Evolutionary conservation across 805 yeast species (phyloP).

Genomic region (Metschnikowia lunata): DNA sequence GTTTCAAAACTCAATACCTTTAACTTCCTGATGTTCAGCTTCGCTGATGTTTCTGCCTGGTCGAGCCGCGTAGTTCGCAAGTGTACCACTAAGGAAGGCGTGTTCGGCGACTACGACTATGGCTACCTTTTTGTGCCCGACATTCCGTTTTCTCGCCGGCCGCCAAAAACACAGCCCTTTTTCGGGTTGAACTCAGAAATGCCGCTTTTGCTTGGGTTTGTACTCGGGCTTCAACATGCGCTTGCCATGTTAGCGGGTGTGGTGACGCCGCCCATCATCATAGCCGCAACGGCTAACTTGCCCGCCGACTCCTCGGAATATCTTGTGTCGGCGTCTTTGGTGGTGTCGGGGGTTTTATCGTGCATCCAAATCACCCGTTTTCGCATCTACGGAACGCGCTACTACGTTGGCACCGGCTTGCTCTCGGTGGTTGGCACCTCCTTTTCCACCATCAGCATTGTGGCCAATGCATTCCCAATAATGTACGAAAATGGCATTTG

Average conservation of each 20-base stretch:
- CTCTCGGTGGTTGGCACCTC: slow-evolving; percentile 89
- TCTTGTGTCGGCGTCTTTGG: slow-evolving; percentile 36
- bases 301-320: slow-evolving; percentile 34
- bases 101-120: slow-evolving; percentile 86
- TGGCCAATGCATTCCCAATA: slow-evolving; percentile 67
- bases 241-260: slow-evolving; percentile 91
- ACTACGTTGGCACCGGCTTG: slow-evolving; percentile 82
- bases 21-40: slow-evolving; percentile 1
- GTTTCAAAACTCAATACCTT: neutral
- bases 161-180: slow-evolving; percentile 64
- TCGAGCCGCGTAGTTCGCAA: slow-evolving; percentile 31
- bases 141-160: slow-evolving; percentile 56
- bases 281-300: slow-evolving; percentile 60
- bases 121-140: slow-evolving; percentile 74
- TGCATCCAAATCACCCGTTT: slow-evolving; percentile 75
- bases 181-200: slow-evolving; percentile 75
- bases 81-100: slow-evolving; percentile 72
- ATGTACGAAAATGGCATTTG: slow-evolving; percentile 75
- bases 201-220: slow-evolving; percentile 72
- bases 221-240: slow-evolving; percentile 84
- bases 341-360: slow-evolving; percentile 53
- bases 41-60: slow-evolving; percentile 5
- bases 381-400: slow-evolving; percentile 67
- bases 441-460: slow-evolving; percentile 82
- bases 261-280: slow-evolving; percentile 76